These are phyloP conservation scores for Camelina neglecta DNA, from an alignment of 345 rosid species.

Conservation along the genomic window DNA sequence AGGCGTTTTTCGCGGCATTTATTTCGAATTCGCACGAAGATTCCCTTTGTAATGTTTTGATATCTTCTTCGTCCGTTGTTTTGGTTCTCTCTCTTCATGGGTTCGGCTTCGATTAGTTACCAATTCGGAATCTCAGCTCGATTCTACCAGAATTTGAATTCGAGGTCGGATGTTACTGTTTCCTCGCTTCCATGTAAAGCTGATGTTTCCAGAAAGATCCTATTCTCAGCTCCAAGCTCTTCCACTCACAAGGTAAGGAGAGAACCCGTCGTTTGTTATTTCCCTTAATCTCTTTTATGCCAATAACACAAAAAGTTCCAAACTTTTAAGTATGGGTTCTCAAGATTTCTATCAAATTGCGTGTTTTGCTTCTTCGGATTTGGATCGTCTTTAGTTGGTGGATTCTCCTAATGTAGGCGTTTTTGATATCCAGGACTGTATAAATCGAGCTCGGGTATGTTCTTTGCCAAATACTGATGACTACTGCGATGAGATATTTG, in stretches of 20 bases:
- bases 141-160: constrained; percentile 42
- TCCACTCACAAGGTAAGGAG: constrained; percentile 52
- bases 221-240: constrained; percentile 40
- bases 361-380: constrained; percentile 15
- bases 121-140: constrained; percentile 53
- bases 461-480: constrained; percentile 73
- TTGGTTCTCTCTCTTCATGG: constrained; percentile 47
- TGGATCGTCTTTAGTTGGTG: constrained; percentile 4
- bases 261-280: not conserved
- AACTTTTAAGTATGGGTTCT: not conserved
- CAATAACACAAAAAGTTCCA: constrained; percentile 3
- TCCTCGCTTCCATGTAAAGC: constrained; percentile 44
- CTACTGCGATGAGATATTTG: constrained; percentile 61
- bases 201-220: constrained; percentile 46
- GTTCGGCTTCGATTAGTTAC: constrained; percentile 53
- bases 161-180: constrained; percentile 42
- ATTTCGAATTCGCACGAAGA: constrained; percentile 1
- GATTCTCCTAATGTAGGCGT: constrained; percentile 31
- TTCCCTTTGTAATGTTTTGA: not conserved
- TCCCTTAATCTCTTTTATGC: not conserved
- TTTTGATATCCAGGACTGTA: constrained; percentile 50
- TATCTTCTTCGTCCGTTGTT: not conserved
- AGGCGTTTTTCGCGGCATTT: constrained; percentile 20
- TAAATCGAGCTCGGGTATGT: constrained; percentile 47
- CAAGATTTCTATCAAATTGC: not conserved